A percentile compares a stretch with the other conserved stretches of the same genome.
Evolutionary conservation across 2,329 filamentous ascomycete species (phyloP).

Genomic region (Lecanicillium sp.): DNA sequence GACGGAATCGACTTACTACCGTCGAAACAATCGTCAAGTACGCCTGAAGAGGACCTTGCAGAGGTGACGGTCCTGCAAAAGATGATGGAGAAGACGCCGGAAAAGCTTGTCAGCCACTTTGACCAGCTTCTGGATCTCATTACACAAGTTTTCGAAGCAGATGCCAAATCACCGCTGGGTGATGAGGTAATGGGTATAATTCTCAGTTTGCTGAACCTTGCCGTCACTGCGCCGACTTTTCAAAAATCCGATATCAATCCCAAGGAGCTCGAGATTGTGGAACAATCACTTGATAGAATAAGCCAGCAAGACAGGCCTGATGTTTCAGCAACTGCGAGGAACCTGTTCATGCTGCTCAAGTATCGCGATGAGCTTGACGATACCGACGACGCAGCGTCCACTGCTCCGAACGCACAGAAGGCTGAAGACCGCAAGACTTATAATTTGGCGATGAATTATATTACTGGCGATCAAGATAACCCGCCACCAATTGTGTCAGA

Average conservation of each 20-base stretch:
- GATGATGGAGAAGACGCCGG: conserved; percentile 54
- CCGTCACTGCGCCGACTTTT: conserved; percentile 50
- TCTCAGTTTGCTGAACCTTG: conserved; percentile 52
- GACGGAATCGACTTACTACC: conserved; percentile 19
- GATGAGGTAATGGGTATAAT: conserved; percentile 44
- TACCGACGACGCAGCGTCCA: conserved; percentile 24
- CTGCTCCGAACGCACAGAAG: conserved; percentile 36
- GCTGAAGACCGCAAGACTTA: conserved; percentile 55
- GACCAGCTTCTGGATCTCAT: conserved; percentile 57
- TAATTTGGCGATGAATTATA: conserved; percentile 54
- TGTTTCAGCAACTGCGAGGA: conserved; percentile 44
- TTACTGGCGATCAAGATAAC: conserved; percentile 47
- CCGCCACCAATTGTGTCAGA: conserved; percentile 60
- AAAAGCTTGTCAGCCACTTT: conserved; percentile 55
- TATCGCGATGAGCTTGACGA: conserved; percentile 48
- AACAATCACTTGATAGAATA: conserved; percentile 38
- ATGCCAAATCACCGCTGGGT: conserved; percentile 29
- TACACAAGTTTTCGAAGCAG: conserved; percentile 46
- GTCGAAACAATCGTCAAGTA: conserved; percentile 22
- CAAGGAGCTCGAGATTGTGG: conserved; percentile 34
- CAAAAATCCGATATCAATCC: conserved; percentile 36
- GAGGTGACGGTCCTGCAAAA: conserved; percentile 56
- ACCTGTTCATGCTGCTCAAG: conserved; percentile 45
- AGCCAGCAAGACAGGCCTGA: conserved; percentile 28
- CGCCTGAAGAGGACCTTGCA: conserved; percentile 40